Evolutionary conservation across 257 asterid genomes (phyloP), one percentile per base, ranked within the genome.

Genomic region (Solanum boliviense): DNA sequence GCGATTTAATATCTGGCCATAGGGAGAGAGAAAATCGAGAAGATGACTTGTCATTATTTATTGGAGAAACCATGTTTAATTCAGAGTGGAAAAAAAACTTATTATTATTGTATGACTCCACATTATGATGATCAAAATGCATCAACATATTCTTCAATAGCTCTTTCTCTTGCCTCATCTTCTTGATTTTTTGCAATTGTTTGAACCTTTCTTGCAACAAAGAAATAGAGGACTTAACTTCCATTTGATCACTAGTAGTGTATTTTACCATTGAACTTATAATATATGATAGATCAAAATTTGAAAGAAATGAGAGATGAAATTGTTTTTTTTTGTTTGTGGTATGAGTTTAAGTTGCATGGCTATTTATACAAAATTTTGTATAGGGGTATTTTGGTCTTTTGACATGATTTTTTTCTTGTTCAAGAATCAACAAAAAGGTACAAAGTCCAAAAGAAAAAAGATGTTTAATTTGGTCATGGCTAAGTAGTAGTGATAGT

Each of bases 381-480:
- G 67, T 2, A 0, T 31, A 29, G 72, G 84, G 73, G 46, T 44
- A 86, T 72, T 44, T 72, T 72, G 58, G 73, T 48, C 41, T 6
- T 71, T 86, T 44, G 5, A 32, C 88, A 86, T 44, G 25, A 23
- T 25, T 32, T 5, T 6, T 16, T 41, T 16, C 29, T 87, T 83
- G 48, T 87, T 89, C 74, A 91, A 90, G 84, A 93, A 94, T 95
- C 95, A 89, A 90, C 88, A 88, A 86, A 74, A 68, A 83, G 78
- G 89, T 46, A 90, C 92, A 91, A 87, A 90, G 87, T 90, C 99
- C 94, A 93, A 90, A 88, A 92, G 92, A 92, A 93, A 86, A 90
- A 78, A 68, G 91, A 86, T 89, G 88, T 88, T 72, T 72, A 72
- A 73, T 73, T 89, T 89, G 85, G 76, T 91, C 94, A 91, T 32